A percentile compares a stretch with the other conserved stretches of the same genome.
Conservation (phyloP, 2,329 filamentous ascomycete genomes). For the Penicillium sclerotigenum region DNA sequence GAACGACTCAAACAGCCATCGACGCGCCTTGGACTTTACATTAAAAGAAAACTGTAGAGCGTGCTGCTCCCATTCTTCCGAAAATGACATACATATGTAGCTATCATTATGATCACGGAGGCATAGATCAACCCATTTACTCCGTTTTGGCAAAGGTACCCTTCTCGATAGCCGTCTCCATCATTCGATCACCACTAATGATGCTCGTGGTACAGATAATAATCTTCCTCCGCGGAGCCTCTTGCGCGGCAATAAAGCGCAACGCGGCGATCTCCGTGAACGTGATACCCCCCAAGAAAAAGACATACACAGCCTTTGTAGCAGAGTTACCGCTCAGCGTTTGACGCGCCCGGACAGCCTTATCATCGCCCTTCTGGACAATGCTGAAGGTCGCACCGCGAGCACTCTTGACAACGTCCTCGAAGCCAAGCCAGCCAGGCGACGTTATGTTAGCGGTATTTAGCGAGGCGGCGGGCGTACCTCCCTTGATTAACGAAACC, state of each 20-base stretch:
- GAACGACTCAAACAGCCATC: neutral
- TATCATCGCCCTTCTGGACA: conserved; percentile 86
- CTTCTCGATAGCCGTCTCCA: conserved; percentile 78
- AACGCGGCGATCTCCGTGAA: conserved; percentile 94
- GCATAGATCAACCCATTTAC: conserved; percentile 7
- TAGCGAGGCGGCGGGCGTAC: conserved; percentile 48
- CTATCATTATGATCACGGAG: neutral
- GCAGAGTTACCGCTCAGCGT: conserved; percentile 71
- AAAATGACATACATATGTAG: neutral
- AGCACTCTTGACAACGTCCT: conserved; percentile 84
- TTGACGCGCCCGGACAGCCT: conserved; percentile 80
- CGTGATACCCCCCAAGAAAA: conserved; percentile 94
- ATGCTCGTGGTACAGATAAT: conserved; percentile 91
- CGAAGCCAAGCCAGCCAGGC: conserved; percentile 89
- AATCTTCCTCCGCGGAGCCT: conserved; percentile 77
- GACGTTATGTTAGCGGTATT: conserved; percentile 57
- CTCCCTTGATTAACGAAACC: conserved; percentile 65
- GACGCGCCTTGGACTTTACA: neutral
- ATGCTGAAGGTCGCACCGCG: conserved; percentile 88
- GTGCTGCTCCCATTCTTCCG: neutral
- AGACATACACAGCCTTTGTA: conserved; percentile 88
- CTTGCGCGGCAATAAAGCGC: conserved; percentile 80
- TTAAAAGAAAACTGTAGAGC: neutral
- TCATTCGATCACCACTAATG: conserved; percentile 83
- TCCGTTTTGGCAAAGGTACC: conserved; percentile 53